A percentile compares a stretch with the other conserved stretches of the same genome.
Evolutionary conservation across 352 stramenopile genomes (phyloP).

Genomic region (Pythium grandisporangium): DNA sequence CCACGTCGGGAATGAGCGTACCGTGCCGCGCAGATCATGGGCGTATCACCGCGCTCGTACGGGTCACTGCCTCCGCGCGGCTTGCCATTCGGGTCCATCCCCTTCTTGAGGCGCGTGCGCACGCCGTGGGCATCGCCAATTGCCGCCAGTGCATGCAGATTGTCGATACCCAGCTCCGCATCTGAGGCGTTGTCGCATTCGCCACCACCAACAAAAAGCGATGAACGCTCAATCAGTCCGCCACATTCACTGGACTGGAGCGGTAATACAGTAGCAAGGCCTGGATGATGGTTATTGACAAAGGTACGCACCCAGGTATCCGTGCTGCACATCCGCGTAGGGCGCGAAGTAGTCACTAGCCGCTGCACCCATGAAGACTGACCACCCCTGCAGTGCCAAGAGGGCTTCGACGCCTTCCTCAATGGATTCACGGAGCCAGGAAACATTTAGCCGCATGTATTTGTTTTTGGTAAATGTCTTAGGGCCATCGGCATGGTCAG

Average conservation of each 20-base stretch:
- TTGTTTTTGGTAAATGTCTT: too few species aligned
- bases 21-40: conserved; percentile 53
- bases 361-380: conserved; percentile 40
- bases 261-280: too few species aligned
- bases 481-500: too few species aligned
- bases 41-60: conserved; percentile 37
- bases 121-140: conserved; percentile 30
- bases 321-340: conserved; percentile 47
- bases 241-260: too few species aligned
- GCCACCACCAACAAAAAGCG: too few species aligned
- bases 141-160: conserved; percentile 39
- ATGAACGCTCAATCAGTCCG: too few species aligned
- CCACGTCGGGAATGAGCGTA: too few species aligned
- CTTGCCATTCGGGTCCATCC: conserved; percentile 47
- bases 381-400: too few species aligned
- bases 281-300: background rate
- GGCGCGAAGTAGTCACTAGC: conserved; percentile 44
- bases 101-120: conserved; percentile 35
- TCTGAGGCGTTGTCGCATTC: conserved; percentile 13
- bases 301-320: conserved; percentile 22
- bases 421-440: too few species aligned
- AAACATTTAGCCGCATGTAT: too few species aligned
- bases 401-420: too few species aligned
- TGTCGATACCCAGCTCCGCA: conserved; percentile 33
- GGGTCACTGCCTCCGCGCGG: conserved; percentile 27